Evolutionary conservation across 2,329 filamentous ascomycete species (phyloP).

Genomic region (Apiospora saccharicola): DNA sequence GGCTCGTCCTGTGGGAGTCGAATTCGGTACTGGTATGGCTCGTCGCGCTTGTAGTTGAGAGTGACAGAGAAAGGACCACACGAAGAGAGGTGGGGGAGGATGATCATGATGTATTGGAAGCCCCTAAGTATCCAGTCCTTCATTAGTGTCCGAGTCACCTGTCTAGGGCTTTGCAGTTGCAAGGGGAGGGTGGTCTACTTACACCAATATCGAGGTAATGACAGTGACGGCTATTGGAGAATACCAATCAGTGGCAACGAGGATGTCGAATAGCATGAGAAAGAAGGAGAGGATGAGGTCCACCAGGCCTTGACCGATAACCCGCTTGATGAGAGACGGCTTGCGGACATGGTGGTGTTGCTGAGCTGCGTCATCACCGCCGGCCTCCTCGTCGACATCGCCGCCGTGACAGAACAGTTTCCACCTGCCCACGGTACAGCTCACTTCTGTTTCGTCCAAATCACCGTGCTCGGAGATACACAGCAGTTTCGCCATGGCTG

Average conservation of each 20-base stretch:
- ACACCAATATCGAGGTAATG: neutral
- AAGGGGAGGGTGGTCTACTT: neutral
- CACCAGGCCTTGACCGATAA: neutral
- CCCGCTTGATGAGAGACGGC: neutral
- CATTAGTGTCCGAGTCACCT: neutral
- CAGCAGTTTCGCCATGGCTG: neutral
- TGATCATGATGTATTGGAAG: neutral
- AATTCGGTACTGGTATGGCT: neutral
- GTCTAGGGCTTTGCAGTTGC: too few species aligned
- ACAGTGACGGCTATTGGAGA: too few species aligned
- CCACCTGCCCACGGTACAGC: constrained; percentile 20
- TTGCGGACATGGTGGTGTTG: neutral
- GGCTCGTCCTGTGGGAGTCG: neutral
- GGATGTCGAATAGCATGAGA: constrained; percentile 13
- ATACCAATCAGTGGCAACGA: neutral
- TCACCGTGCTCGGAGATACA: neutral
- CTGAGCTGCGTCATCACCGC: neutral
- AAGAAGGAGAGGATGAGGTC: neutral
- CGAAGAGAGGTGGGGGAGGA: constrained; percentile 22
- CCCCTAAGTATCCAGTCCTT: neutral
- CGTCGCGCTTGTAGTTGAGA: constrained; percentile 16
- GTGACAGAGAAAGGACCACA: constrained; percentile 27
- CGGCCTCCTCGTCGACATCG: neutral
- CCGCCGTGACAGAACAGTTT: constrained; percentile 23
- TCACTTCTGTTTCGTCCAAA: constrained; percentile 1